Evolutionary conservation across 2,329 filamentous ascomycete genomes (phyloP).

Genomic region (Penicillium sp.): DNA sequence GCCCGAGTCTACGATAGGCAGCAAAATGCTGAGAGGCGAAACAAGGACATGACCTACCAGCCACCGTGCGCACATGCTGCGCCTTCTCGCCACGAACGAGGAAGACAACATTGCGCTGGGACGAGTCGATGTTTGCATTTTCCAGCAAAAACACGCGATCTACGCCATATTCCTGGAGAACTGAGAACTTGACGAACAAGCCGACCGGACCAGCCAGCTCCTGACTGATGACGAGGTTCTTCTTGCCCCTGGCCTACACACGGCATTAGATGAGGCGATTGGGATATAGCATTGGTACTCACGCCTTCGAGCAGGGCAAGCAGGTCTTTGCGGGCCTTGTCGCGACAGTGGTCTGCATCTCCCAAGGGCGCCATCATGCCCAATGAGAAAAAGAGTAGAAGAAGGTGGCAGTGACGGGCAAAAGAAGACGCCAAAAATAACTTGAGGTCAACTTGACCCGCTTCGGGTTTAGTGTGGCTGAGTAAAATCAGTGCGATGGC

Average conservation of each 20-base stretch:
- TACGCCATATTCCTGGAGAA: slow-evolving; percentile 93
- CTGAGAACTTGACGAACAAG: slow-evolving; percentile 90
- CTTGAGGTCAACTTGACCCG: slow-evolving; percentile 15
- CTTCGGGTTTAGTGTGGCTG: slow-evolving; percentile 19
- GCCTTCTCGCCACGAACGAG: slow-evolving; percentile 87
- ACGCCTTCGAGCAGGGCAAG: slow-evolving; percentile 91
- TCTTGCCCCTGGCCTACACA: slow-evolving; percentile 89
- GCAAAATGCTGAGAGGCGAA: slow-evolving; percentile 4
- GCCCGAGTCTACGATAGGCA: neutral
- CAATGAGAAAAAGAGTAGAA: neutral
- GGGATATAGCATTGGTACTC: slow-evolving; percentile 52
- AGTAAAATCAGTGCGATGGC: slow-evolving; percentile 4
- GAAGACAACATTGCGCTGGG: slow-evolving; percentile 92
- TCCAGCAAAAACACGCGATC: slow-evolving; percentile 97
- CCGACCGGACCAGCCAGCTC: slow-evolving; percentile 85
- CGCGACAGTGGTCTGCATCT: slow-evolving; percentile 47
- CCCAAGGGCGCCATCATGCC: slow-evolving; percentile 23
- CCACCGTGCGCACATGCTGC: slow-evolving; percentile 77
- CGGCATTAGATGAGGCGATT: slow-evolving; percentile 18
- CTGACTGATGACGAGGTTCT: slow-evolving; percentile 93
- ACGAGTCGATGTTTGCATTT: slow-evolving; percentile 91
- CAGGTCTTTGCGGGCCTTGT: slow-evolving; percentile 76
- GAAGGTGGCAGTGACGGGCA: slow-evolving; percentile 18
- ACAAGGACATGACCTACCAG: slow-evolving; percentile 62
- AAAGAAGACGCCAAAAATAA: slow-evolving; percentile 24